A percentile compares a stretch with the other conserved stretches of the same genome.
Evolutionary conservation across 2,329 filamentous ascomycete genomes (phyloP).

Genomic region (Colletotrichum liriopes): DNA sequence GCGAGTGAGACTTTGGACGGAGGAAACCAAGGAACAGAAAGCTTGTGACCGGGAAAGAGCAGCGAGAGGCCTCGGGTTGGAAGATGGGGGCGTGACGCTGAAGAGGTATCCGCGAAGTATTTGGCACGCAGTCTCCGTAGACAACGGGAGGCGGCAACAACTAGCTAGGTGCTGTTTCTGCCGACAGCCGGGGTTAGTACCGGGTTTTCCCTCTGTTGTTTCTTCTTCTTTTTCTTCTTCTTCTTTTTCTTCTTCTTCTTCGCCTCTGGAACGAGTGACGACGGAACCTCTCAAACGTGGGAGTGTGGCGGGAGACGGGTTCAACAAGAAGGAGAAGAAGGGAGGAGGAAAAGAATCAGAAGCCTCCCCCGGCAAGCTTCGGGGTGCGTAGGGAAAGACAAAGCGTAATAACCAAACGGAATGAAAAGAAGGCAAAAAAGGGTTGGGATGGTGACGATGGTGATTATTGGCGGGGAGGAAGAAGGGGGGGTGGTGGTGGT

Average conservation of each 20-base stretch:
- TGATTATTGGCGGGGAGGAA: constrained; percentile 26
- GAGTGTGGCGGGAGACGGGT: background rate
- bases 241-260: background rate
- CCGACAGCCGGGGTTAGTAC: constrained; percentile 40
- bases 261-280: constrained; percentile 22
- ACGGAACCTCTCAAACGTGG: constrained; percentile 5
- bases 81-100: constrained; percentile 34
- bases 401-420: background rate
- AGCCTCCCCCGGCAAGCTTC: background rate
- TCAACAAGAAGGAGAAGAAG: background rate
- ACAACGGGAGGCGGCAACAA: constrained; percentile 13
- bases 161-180: constrained; percentile 9
- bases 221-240: background rate
- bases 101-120: constrained; percentile 17
- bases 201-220: constrained; percentile 8
- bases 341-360: background rate
- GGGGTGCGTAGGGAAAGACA: background rate
- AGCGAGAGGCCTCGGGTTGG: constrained; percentile 34
- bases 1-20: constrained; percentile 23
- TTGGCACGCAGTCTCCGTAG: constrained; percentile 8
- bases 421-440: background rate
- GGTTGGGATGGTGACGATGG: constrained; percentile 32
- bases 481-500: constrained; percentile 5
- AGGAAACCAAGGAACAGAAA: constrained; percentile 39
- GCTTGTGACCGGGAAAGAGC: constrained; percentile 39